Evolutionary conservation across 2,329 filamentous ascomycete species (phyloP).

Genomic region (Aspergillus sp.): DNA sequence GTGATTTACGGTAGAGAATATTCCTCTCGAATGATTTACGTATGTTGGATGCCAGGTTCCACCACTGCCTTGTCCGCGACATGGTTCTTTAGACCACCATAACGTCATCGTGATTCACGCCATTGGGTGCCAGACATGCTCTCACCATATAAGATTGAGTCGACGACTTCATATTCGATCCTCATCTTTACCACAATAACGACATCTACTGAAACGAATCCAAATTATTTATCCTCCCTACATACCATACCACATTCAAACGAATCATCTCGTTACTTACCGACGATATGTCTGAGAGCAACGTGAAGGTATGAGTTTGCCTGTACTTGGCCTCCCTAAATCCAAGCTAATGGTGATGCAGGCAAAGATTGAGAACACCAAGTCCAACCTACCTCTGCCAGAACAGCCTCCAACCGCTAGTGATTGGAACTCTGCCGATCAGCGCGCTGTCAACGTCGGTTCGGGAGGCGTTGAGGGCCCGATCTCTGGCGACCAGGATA

Average conservation of each 20-base stretch:
- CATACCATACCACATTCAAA: neutral
- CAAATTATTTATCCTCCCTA: neutral
- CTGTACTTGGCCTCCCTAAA: conserved; percentile 47
- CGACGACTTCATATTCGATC: neutral
- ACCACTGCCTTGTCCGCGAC: neutral
- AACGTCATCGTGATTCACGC: conserved; percentile 7
- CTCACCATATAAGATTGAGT: neutral
- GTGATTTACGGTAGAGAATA: neutral
- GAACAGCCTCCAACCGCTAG: conserved; percentile 74
- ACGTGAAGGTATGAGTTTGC: conserved; percentile 13
- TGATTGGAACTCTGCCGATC: conserved; percentile 74
- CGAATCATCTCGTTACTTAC: neutral
- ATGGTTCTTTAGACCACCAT: neutral
- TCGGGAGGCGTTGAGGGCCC: conserved; percentile 58
- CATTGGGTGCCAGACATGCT: neutral
- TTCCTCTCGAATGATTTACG: neutral
- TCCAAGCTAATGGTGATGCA: conserved; percentile 53
- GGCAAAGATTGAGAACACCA: conserved; percentile 65
- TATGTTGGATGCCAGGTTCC: neutral
- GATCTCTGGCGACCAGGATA: conserved; percentile 49
- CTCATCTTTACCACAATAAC: neutral
- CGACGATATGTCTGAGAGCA: conserved; percentile 29
- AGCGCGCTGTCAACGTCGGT: conserved; percentile 68
- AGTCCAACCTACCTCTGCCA: conserved; percentile 74
- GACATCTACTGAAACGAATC: neutral